phyloP scores from a whole-genome alignment of 225 moss, liverwort and hornwort species.

The Asterella californica region DNA sequence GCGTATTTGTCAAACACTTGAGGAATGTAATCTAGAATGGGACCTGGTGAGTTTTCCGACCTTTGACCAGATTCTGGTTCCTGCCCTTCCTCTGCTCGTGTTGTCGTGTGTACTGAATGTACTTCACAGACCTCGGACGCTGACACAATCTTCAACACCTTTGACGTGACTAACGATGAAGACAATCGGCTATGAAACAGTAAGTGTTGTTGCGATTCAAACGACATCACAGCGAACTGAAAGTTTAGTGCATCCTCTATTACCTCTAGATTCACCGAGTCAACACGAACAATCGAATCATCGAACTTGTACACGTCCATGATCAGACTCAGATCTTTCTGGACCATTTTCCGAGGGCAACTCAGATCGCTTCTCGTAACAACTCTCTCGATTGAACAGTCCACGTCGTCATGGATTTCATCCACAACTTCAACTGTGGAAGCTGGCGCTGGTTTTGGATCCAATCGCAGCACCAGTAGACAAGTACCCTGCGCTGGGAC shows the following conservation, averaged over 20 bases:
- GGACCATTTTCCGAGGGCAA: background rate
- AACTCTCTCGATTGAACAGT: background rate
- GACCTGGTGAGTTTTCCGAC: slow-evolving; percentile 7
- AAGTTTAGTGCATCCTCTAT: slow-evolving; percentile 11
- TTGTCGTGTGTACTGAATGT: background rate
- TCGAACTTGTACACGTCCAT: background rate
- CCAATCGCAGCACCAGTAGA: slow-evolving; percentile 33
- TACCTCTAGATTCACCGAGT: background rate
- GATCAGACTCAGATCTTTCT: background rate
- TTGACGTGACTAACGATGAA: background rate
- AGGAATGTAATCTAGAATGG: slow-evolving; percentile 46
- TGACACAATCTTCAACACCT: background rate
- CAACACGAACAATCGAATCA: background rate
- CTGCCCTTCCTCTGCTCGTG: background rate
- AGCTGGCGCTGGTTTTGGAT: background rate
- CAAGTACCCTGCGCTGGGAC: slow-evolving; percentile 50
- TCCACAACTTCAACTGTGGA: background rate
- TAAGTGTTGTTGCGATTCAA: background rate
- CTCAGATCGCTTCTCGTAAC: background rate
- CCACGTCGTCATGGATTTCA: background rate
- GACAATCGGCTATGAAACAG: background rate
- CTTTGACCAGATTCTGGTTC: background rate
- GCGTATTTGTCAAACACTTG: slow-evolving; percentile 56
- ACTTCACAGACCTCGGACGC: background rate
- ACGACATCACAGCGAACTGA: slow-evolving; percentile 27